These are phyloP conservation scores for Pseudohalonectria lignicola DNA, from an alignment of 2,329 filamentous ascomycete species.

Conservation along the genomic window DNA sequence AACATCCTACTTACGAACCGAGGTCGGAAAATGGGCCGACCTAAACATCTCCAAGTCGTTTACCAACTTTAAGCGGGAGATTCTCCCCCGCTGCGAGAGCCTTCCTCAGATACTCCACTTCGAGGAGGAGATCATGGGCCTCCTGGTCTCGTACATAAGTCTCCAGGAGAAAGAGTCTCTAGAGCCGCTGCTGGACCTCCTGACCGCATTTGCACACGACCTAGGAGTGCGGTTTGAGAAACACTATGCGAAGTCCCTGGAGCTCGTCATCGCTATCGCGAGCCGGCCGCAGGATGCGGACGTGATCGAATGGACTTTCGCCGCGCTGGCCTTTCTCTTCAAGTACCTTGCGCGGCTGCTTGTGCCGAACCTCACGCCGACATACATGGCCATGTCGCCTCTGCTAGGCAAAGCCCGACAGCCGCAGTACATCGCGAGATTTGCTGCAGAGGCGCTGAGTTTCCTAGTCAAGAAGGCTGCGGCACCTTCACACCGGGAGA, in stretches of 20 bases:
- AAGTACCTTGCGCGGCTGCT: slow-evolving; percentile 89
- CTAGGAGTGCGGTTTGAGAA: slow-evolving; percentile 79
- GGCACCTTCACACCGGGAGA: slow-evolving; percentile 56
- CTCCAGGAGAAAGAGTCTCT: slow-evolving; percentile 65
- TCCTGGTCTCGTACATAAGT: slow-evolving; percentile 66
- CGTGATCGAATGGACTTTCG: slow-evolving; percentile 97
- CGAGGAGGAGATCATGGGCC: slow-evolving; percentile 71
- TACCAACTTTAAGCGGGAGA: slow-evolving; percentile 62
- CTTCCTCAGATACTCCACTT: slow-evolving; percentile 88
- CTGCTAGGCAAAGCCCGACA: slow-evolving; percentile 74
- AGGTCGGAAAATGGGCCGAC: slow-evolving; percentile 81
- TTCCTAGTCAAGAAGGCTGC: slow-evolving; percentile 88
- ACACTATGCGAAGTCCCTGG: slow-evolving; percentile 68
- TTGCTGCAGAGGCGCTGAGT: slow-evolving; percentile 89
- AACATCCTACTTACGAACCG: slow-evolving; percentile 78
- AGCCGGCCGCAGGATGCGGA: slow-evolving; percentile 67
- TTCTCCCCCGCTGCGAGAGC: slow-evolving; percentile 72
- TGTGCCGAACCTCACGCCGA: slow-evolving; percentile 73
- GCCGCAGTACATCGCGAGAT: slow-evolving; percentile 79
- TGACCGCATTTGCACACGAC: slow-evolving; percentile 92
- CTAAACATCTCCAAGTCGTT: slow-evolving; percentile 82
- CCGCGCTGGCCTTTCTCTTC: slow-evolving; percentile 87
- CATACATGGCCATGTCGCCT: slow-evolving; percentile 73
- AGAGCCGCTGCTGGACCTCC: slow-evolving; percentile 77
- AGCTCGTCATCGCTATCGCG: slow-evolving; percentile 66